Evolutionary conservation across 768 basidiomycete genomes (phyloP).

Genomic region (Infundibulicybe gibba): DNA sequence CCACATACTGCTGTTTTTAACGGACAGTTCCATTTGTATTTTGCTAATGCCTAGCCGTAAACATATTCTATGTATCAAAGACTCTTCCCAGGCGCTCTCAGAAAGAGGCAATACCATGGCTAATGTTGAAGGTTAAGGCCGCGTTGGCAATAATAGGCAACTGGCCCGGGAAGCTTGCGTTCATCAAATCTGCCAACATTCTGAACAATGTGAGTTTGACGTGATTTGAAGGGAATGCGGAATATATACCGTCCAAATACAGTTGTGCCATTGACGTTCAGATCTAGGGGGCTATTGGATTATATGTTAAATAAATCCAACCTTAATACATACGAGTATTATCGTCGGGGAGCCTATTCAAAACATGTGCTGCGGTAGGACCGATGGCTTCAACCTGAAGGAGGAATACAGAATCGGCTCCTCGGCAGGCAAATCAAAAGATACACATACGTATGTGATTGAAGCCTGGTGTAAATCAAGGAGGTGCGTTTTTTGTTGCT

Average conservation of each 20-base stretch:
- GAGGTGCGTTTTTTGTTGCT: conserved; percentile 31
- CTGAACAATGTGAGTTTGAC: conserved; percentile 11
- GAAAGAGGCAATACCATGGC: conserved; percentile 34
- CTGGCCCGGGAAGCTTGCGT: conserved; percentile 26
- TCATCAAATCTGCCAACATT: conserved; percentile 36
- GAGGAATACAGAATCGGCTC: neutral
- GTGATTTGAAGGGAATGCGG: neutral
- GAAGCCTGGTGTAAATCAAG: conserved; percentile 34
- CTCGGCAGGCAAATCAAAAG: neutral
- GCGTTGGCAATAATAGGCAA: conserved; percentile 34
- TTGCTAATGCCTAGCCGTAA: no score
- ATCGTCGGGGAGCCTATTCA: conserved; percentile 34
- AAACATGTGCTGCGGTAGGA: conserved; percentile 30
- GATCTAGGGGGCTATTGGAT: conserved; percentile 12
- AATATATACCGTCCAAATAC: conserved; percentile 34
- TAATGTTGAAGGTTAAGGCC: conserved; percentile 29
- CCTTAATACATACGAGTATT: conserved; percentile 25
- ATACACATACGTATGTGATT: conserved; percentile 26
- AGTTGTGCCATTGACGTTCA: conserved; percentile 36
- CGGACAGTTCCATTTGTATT: conserved; percentile 3
- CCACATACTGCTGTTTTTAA: neutral
- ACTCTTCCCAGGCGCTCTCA: conserved; percentile 10
- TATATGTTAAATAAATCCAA: no score
- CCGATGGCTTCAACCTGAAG: conserved; percentile 33
- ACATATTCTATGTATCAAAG: no score